Evolutionary conservation across 2,329 filamentous ascomycete genomes (phyloP).

Genomic region (Cadophora gregata): DNA sequence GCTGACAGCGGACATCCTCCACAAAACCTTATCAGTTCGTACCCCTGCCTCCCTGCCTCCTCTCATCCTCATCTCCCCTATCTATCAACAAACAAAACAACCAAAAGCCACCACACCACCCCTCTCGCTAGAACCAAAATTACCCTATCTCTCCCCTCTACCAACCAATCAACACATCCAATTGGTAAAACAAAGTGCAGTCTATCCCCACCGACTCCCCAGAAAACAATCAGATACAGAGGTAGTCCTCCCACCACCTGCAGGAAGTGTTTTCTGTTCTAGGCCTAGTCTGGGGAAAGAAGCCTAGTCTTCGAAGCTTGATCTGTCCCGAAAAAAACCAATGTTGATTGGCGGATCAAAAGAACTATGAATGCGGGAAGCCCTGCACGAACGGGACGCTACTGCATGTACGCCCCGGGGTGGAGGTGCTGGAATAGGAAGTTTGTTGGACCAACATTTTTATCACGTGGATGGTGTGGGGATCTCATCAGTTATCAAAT

Average conservation of each 20-base stretch:
- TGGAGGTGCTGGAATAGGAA: not conserved
- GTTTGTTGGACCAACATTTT: slow-evolving; percentile 14
- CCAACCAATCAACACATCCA: not conserved
- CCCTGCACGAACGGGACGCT: not conserved
- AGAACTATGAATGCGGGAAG: not conserved
- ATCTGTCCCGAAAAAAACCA: too few relatives aligned
- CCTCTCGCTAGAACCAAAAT: too few relatives aligned
- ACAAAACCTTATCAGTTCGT: not conserved
- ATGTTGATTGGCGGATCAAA: too few relatives aligned
- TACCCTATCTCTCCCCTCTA: not conserved
- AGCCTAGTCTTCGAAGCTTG: too few relatives aligned
- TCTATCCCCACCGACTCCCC: not conserved
- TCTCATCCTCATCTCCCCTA: too few relatives aligned
- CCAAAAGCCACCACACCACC: not conserved
- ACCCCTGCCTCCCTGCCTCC: not conserved
- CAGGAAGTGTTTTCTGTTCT: not conserved
- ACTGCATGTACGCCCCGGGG: not conserved
- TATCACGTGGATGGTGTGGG: slow-evolving; percentile 1
- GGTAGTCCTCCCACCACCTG: too few relatives aligned
- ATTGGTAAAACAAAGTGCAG: not conserved
- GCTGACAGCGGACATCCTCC: not conserved
- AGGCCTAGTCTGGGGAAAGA: not conserved
- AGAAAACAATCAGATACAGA: too few relatives aligned
- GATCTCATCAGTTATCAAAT: too few relatives aligned
- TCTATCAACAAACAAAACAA: too few relatives aligned